A percentile compares a stretch with the other conserved stretches of the same genome.
phyloP scores from a whole-genome alignment of 495 filamentous ascomycete species.

The Aspergillus diversus region DNA sequence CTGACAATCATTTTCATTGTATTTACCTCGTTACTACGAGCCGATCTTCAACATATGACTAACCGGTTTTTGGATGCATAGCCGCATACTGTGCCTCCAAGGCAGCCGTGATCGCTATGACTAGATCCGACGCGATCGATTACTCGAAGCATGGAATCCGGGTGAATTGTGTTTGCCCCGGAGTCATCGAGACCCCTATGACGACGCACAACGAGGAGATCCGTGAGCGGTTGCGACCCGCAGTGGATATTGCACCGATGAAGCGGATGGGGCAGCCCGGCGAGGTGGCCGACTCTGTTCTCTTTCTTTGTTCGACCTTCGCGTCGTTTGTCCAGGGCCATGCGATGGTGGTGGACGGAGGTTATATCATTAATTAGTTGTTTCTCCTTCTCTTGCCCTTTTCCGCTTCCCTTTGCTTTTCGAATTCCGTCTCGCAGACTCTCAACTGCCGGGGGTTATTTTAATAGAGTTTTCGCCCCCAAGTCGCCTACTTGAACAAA shows the following conservation, averaged over 20 bases:
- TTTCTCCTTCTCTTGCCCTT: neutral
- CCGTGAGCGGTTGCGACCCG: constrained; percentile 35
- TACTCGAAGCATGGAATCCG: constrained; percentile 52
- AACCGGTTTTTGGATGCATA: constrained; percentile 9
- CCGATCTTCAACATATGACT: no score
- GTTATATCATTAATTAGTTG: constrained; percentile 47
- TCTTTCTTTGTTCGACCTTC: constrained; percentile 52
- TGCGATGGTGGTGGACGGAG: constrained; percentile 57
- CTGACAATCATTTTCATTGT: neutral
- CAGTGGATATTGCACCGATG: constrained; percentile 54
- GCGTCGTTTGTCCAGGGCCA: constrained; percentile 57
- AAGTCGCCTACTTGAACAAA: neutral
- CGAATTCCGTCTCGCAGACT: neutral
- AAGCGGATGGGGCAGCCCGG: constrained; percentile 50
- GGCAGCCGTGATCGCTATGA: constrained; percentile 50
- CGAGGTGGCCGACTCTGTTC: constrained; percentile 54
- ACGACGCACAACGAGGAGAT: constrained; percentile 42
- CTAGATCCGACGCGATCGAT: constrained; percentile 54
- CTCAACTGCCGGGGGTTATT: neutral
- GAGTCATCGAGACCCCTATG: constrained; percentile 55
- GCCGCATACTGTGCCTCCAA: constrained; percentile 54
- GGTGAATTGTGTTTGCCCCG: constrained; percentile 59
- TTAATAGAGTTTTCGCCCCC: constrained; percentile 1
- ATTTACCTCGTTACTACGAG: neutral
- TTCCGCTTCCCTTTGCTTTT: neutral